A percentile compares a stretch with the other conserved stretches of the same genome.
These are phyloP conservation scores for Smittium mucronatum DNA, from an alignment of 371 early-diverging fungal species.

Conservation along the genomic window DNA sequence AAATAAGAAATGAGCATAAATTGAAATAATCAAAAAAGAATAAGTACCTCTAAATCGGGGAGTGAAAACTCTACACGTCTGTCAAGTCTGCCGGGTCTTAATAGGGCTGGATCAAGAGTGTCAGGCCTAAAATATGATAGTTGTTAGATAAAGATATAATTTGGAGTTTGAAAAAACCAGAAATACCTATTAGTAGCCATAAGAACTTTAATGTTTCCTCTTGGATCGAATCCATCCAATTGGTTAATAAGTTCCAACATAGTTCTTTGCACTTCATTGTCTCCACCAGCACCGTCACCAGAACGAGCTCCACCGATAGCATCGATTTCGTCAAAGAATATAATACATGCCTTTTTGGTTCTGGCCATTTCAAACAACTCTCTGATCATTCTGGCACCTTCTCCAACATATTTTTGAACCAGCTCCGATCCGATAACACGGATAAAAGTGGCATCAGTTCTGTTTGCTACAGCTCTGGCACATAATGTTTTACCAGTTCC, in stretches of 20 bases:
- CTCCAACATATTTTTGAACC: conserved; percentile 99
- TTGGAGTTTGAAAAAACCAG: conserved; percentile 3
- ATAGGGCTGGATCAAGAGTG: conserved; percentile 97
- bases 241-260: conserved; percentile 99
- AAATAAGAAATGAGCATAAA: conserved; percentile 15
- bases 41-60: conserved; percentile 67
- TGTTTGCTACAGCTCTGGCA: conserved; percentile 98
- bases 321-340: conserved; percentile 99
- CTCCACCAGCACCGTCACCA: conserved; percentile 96
- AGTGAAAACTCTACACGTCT: conserved; percentile 98
- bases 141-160: conserved; percentile 16
- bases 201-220: conserved; percentile 99
- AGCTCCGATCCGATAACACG: conserved; percentile 99
- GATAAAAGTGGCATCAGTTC: conserved; percentile 99
- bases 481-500: conserved; percentile 99
- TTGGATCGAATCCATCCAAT: conserved; percentile 98
- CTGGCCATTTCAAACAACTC: conserved; percentile 99
- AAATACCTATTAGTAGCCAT: conserved; percentile 83
- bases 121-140: conserved; percentile 75
- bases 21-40: conserved; percentile 12
- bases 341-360: conserved; percentile 97
- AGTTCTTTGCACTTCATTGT: conserved; percentile 99
- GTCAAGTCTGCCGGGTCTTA: conserved; percentile 99
- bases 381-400: conserved; percentile 99
- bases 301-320: conserved; percentile 98